Evolutionary conservation across 352 stramenopile species (phyloP), one percentile per base, ranked within the genome.

Genomic region (Globisporangium barbulae): DNA sequence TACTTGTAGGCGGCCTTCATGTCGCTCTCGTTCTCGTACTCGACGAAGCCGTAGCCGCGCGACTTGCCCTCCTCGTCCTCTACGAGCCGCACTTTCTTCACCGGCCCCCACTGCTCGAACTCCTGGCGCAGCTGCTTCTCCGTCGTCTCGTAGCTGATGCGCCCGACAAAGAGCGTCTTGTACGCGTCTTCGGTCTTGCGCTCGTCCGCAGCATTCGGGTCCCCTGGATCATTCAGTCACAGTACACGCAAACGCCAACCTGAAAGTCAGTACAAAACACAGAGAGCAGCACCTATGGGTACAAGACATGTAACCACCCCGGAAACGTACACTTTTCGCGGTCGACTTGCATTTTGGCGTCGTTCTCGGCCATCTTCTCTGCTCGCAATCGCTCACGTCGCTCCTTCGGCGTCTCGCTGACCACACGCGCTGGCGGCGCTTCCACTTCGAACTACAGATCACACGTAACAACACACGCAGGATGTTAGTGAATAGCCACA

Each of bases 141-240:
- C 31, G 92, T 99, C 5, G 98, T 99, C 70, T 99, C 96, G 72
- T 98, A 99, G 61, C 90, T 97, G 41, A 99, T 91, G 63, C 97
- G 85, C 4, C 90, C 94, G 0, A 99, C 93, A 74, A 99, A 99
- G 0, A 99, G 83, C 47, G 98, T 99, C 79, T 98, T 98, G 86
- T 99, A 99, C 61, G 97, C 89, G 60, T 97, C 88, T 58, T 87
- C 76, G 5, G 88, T 96, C 73, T 94, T 93, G 49, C 70, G 68
- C 45, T 86, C 68, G 55, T 89, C 80, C 31, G 74, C 49, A 8
- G 71, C 73, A 47, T 90, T 82, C 19, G 83, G 79, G 57, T 96
- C 76, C 83, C 77, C 77, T 89, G 48, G 1, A 6, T 22, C 17
- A 54, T 48, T 12, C 7, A 42, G 25, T 28, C 31, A 58, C 31